Conservation (phyloP, 495 filamentous ascomycete species). For the Bombardia bombarda region DNA sequence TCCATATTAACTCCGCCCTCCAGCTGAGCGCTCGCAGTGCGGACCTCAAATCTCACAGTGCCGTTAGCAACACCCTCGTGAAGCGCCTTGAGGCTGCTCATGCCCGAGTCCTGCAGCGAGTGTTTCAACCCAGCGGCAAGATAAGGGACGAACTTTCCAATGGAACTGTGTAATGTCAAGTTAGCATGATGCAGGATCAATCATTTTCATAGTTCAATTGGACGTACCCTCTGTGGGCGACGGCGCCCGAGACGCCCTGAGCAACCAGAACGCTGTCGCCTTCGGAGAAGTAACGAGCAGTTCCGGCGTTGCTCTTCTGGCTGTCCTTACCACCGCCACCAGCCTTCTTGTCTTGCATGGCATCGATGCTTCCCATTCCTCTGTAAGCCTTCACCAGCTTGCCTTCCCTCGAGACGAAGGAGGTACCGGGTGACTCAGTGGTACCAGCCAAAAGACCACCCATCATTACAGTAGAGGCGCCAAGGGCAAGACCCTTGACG, state of each 20-base stretch:
- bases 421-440: conserved; percentile 94
- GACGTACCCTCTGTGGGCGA: conserved; percentile 47
- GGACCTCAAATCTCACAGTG: conserved; percentile 81
- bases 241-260: conserved; percentile 80
- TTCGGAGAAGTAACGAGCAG: conserved; percentile 97
- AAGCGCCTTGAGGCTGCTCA: conserved; percentile 65
- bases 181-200: no score
- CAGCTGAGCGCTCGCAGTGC: conserved; percentile 86
- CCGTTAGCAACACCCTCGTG: conserved; percentile 70
- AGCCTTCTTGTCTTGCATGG: conserved; percentile 98
- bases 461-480: conserved; percentile 98
- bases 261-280: conserved; percentile 90
- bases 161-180: conserved; percentile 38
- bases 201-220: no score
- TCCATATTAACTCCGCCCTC: conserved; percentile 97
- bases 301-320: conserved; percentile 90
- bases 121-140: conserved; percentile 93
- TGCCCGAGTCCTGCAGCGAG: conserved; percentile 91
- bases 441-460: conserved; percentile 94
- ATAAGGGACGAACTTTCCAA: conserved; percentile 93
- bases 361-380: conserved; percentile 97
- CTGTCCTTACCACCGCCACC: conserved; percentile 55
- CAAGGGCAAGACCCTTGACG: conserved; percentile 92
- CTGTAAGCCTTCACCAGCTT: conserved; percentile 98
- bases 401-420: conserved; percentile 88